phyloP scores from a whole-genome alignment of 2,329 filamentous ascomycete species.

The Talaromyces pinophilus region DNA sequence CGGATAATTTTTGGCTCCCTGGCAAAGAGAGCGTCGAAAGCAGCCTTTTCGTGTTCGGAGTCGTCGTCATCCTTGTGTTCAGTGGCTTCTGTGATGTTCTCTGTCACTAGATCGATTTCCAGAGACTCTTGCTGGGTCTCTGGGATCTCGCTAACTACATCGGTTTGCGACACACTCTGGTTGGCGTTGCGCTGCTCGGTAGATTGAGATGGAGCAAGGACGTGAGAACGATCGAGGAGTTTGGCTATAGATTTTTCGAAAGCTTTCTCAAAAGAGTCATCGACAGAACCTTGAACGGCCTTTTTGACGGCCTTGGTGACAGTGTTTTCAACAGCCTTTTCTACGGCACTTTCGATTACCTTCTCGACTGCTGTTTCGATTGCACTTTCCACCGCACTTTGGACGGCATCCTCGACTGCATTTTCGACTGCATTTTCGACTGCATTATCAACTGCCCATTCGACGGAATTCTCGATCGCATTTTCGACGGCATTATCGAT shows the following conservation, averaged over 20 bases:
- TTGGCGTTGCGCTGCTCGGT: not conserved
- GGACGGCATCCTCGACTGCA: not conserved
- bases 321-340: not conserved
- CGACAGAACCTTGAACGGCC: not conserved
- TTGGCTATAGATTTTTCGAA: not conserved
- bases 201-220: not conserved
- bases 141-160: not conserved
- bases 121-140: not conserved
- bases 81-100: not conserved
- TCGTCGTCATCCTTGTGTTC: not conserved
- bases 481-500: not conserved
- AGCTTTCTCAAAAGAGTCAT: not conserved
- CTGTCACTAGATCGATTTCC: not conserved
- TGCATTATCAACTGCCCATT: not conserved
- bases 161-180: not conserved
- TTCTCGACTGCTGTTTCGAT: not conserved
- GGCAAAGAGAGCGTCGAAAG: not conserved
- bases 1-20: too few relatives aligned
- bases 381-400: not conserved
- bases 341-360: not conserved
- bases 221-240: not conserved
- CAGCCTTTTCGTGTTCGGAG: not conserved
- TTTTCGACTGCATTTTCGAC: not conserved
- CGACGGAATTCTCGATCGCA: not conserved
- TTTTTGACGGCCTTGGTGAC: not conserved